Evolutionary conservation across 164 flowering plant genomes (phyloP), one percentile per base, ranked within the genome.

Genomic region (Warburgia ugandensis): DNA sequence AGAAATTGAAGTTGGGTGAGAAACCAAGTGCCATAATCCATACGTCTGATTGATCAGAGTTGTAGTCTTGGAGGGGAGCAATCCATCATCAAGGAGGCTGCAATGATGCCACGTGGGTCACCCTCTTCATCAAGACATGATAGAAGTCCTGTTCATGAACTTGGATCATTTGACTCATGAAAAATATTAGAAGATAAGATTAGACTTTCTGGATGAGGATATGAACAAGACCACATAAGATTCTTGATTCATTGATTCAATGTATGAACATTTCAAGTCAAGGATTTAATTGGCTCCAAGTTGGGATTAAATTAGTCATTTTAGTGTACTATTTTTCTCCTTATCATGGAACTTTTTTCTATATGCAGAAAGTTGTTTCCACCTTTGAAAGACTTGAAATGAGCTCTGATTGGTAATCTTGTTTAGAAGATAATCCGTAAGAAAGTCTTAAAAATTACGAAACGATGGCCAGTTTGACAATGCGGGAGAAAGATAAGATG

Each of bases 121-220:
- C 29, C 42, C 42, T 4, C 14, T 8, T 51, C 45, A 28, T 48
- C 51, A n/a, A 29, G 51, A 29, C 37, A 9, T 13, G 25, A 8
- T 25, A n/a, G 7, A 44, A 23, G 33, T 38, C 55, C 10, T 38
- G 32, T 51, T 51, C 55, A 38, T 51, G 55, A 44, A 51, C 27
- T 37, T 19, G 51, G n/a, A 7, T 31, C 5, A 31, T n/a, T 29
- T 31, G 51, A 37, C 29, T 31, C 16, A 9, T 21, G 20, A 2
- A n/a, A n/a, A n/a, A n/a, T n/a, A 10, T 13, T 5, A 46, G 14
- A 27, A 32, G 28, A 13, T 2, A 17, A 0, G 37, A 10, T 29
- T 8, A 3, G 37, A 8, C 19, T 40, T 35, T 19, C 36, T 3
- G 13, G 30, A 29, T 1, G 13, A 27, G 37, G 37, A 16, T 25